Evolutionary conservation across 2,329 filamentous ascomycete genomes (phyloP), one percentile per base, ranked within the genome.

Genomic region (Aspergillaceae sp.): DNA sequence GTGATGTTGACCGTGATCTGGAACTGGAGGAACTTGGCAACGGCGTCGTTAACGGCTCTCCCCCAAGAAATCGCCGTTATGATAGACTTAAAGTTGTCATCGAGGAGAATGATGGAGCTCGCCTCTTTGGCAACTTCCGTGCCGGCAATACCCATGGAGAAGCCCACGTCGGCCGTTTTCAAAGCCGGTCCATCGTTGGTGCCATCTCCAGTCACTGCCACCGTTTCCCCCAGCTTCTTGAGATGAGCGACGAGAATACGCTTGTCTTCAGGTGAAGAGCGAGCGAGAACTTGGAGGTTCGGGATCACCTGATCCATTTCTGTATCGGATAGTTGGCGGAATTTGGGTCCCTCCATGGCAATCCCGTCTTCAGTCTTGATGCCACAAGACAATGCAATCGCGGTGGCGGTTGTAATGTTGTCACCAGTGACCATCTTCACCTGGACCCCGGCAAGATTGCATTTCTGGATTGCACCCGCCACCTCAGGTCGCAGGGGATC

Each of bases 1-100:
- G 90, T 95, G 53, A 96, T 82, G 74, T 95, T 96, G 70, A 95
- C 90, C 0, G 83, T 86, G 54, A 86, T 78, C 56, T 74, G 72
- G 51, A 74, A 74, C 65, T 84, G 80, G 38, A 83, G 66, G 56
- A 85, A 84, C 59, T 84, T 84, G 59, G 81, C 75, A 32, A 84
- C 79, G 0, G 80, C 77, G 51, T 84, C 82, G 52, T 84, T 84
- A 47, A 84, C 81, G 7, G 78, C 78, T 46, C 82, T 74, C n/a
- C 82, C 82, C 82, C 81, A 84, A 55, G 79, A 77, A 41, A 85
- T 71, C 3, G 81, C 82, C 37, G 78, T 84, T 35, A 84, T 77
- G 50, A 84, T 84, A 1, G 80, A 73, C 46, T 62, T 67, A 59
- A 84, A 84, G 62, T 84, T 83, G 52, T 84, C 80, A 53, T 83